phyloP scores from a whole-genome alignment of 1,284 basidiomycete genomes.

The Polyporus tsugae region DNA sequence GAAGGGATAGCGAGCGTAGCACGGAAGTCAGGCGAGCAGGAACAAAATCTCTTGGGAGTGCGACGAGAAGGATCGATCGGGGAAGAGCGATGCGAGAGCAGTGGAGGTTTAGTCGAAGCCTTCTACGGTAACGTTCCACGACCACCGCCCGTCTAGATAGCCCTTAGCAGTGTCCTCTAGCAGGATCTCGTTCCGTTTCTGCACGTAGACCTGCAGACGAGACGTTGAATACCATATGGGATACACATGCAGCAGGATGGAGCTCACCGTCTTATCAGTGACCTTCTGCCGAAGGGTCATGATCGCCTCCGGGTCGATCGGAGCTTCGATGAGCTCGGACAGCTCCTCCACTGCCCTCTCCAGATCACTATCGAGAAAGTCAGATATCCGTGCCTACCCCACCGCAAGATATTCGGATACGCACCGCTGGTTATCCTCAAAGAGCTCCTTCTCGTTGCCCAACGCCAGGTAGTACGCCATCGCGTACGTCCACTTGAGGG shows the following conservation, averaged over 20 bases:
- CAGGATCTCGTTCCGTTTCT: constrained; percentile 95
- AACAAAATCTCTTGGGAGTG: background rate
- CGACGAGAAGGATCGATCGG: background rate
- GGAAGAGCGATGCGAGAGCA: constrained; percentile 10
- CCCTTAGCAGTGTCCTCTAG: constrained; percentile 94
- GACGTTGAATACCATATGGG: background rate
- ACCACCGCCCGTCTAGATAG: constrained; percentile 88
- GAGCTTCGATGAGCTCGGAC: constrained; percentile 90
- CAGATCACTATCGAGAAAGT: constrained; percentile 69
- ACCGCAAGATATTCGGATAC: constrained; percentile 27
- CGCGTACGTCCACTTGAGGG: constrained; percentile 99
- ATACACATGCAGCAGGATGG: constrained; percentile 18
- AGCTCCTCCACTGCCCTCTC: constrained; percentile 96
- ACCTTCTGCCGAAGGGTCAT: constrained; percentile 88
- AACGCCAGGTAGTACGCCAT: constrained; percentile 96
- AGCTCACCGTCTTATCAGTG: constrained; percentile 88
- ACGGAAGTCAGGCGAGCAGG: constrained; percentile 3
- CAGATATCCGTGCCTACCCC: constrained; percentile 12
- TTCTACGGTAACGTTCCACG: constrained; percentile 73
- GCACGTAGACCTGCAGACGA: constrained; percentile 84
- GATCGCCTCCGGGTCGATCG: constrained; percentile 88
- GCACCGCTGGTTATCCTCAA: constrained; percentile 96
- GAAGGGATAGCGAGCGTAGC: constrained; percentile 8
- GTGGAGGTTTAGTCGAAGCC: constrained; percentile 56
- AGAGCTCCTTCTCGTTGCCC: constrained; percentile 94